A percentile compares a stretch with the other conserved stretches of the same genome.
Evolutionary conservation across 257 asterid species (phyloP).

Genomic region (Thymus mandschuricus): DNA sequence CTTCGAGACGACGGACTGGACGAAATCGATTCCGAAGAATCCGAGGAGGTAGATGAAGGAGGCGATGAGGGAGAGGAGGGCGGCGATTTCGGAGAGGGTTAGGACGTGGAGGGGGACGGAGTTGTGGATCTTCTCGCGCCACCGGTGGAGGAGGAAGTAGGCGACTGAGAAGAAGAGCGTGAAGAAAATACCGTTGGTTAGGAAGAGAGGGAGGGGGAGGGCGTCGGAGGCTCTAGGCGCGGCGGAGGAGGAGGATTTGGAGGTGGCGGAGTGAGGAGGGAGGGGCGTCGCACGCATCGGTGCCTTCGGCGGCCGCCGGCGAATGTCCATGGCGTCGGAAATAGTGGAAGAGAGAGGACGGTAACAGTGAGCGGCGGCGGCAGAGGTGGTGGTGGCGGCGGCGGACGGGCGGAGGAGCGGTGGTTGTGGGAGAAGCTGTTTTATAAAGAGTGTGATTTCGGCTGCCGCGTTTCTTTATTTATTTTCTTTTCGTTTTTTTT

Average conservation of each 20-base stretch:
- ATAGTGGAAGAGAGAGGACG: not conserved
- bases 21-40: slow-evolving; percentile 44
- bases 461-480: slow-evolving; percentile 4
- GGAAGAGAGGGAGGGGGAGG: slow-evolving; percentile 40
- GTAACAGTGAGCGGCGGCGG: not conserved
- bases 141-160: slow-evolving; percentile 43
- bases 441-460: slow-evolving; percentile 13
- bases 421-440: slow-evolving; percentile 18
- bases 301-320: slow-evolving; percentile 59
- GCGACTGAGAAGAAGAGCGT: slow-evolving; percentile 42
- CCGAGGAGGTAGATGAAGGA: slow-evolving; percentile 45
- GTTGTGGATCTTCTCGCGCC: slow-evolving; percentile 45
- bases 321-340: slow-evolving; percentile 46
- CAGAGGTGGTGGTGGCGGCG: slow-evolving; percentile 24
- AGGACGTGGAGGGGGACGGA: slow-evolving; percentile 42
- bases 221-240: slow-evolving; percentile 42
- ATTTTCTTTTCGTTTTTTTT: not conserved
- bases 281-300: slow-evolving; percentile 24
- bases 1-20: slow-evolving; percentile 37
- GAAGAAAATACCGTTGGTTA: slow-evolving; percentile 41
- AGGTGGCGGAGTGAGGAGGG: slow-evolving; percentile 29
- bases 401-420: slow-evolving; percentile 37
- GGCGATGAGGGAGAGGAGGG: slow-evolving; percentile 29
- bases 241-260: slow-evolving; percentile 9
- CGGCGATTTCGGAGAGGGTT: slow-evolving; percentile 40